These are phyloP conservation scores for Apiotrichum laibachii DNA, from an alignment of 1,284 basidiomycete genomes.

Conservation along the genomic window DNA sequence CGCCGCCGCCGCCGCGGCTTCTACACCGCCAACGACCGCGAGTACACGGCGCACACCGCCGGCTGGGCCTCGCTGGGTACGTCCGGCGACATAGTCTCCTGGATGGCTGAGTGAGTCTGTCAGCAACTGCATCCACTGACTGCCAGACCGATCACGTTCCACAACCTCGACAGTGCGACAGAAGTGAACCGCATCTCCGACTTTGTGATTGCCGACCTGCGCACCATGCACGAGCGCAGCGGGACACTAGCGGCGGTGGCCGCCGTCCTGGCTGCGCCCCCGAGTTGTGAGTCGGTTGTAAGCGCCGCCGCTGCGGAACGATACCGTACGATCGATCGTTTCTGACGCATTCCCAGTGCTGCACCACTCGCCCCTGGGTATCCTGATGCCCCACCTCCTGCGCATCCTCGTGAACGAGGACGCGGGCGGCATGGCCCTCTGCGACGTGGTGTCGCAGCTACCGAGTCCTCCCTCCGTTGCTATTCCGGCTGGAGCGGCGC, in stretches of 20 bases:
- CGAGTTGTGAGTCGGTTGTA: constrained; percentile 1
- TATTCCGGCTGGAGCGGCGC: not conserved
- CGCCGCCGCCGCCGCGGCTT: constrained; percentile 11
- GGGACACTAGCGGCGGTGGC: not conserved
- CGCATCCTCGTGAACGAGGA: constrained; percentile 16
- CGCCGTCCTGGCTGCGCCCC: not conserved
- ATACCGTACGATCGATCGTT: not conserved
- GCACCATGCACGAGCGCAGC: constrained; percentile 8
- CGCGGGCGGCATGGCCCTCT: not conserved
- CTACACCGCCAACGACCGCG: constrained; percentile 11
- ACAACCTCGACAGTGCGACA: constrained; percentile 37
- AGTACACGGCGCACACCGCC: constrained; percentile 23
- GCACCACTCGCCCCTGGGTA: constrained; percentile 19
- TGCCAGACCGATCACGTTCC: constrained; percentile 27
- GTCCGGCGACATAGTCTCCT: constrained; percentile 25
- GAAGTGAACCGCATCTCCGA: constrained; percentile 34
- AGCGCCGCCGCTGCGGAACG: not conserved
- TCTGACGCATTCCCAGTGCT: constrained; percentile 19
- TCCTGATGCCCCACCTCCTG: constrained; percentile 26
- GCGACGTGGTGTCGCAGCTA: not conserved
- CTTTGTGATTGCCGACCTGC: constrained; percentile 33
- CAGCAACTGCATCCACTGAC: not conserved
- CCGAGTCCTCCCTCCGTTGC: not conserved
- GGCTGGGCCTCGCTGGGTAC: constrained; percentile 27
- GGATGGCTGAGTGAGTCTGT: constrained; percentile 38